Evolutionary conservation across 2,329 filamentous ascomycete species (phyloP).

Genomic region (Venturia nashicola): DNA sequence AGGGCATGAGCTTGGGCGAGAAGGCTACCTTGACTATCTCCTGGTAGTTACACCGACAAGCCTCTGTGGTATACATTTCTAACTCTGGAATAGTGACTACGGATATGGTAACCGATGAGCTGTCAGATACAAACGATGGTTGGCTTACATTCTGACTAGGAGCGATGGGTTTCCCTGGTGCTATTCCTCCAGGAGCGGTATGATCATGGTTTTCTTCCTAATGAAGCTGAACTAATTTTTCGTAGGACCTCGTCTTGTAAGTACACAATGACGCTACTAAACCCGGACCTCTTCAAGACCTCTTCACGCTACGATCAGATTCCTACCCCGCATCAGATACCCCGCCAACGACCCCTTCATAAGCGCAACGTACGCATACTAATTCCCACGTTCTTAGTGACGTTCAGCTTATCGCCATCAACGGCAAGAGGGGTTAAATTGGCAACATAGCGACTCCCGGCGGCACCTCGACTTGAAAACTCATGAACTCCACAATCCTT

Average conservation of each 20-base stretch:
- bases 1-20: constrained; percentile 80
- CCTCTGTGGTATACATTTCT: not conserved
- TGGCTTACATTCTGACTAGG: constrained; percentile 3
- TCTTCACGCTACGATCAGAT: not conserved
- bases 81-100: constrained; percentile 39
- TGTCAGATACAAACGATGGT: not conserved
- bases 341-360: not conserved
- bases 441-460: not conserved
- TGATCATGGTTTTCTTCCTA: constrained; percentile 13
- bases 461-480: not conserved
- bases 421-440: constrained; percentile 32
- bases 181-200: constrained; percentile 16
- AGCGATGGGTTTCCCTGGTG: constrained; percentile 11
- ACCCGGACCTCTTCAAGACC: not conserved
- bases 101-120: constrained; percentile 51
- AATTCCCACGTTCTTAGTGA: constrained; percentile 35
- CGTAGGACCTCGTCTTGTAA: constrained; percentile 59
- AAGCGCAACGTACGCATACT: not conserved
- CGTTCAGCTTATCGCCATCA: constrained; percentile 55
- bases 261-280: constrained; percentile 24
- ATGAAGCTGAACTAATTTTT: constrained; percentile 7
- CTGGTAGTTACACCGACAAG: constrained; percentile 39
- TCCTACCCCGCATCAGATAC: not conserved
- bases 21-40: constrained; percentile 76
- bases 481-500: not conserved